These are phyloP conservation scores for Paracoccidioides brasiliensis DNA, from an alignment of 2,329 filamentous ascomycete genomes.

Conservation along the genomic window DNA sequence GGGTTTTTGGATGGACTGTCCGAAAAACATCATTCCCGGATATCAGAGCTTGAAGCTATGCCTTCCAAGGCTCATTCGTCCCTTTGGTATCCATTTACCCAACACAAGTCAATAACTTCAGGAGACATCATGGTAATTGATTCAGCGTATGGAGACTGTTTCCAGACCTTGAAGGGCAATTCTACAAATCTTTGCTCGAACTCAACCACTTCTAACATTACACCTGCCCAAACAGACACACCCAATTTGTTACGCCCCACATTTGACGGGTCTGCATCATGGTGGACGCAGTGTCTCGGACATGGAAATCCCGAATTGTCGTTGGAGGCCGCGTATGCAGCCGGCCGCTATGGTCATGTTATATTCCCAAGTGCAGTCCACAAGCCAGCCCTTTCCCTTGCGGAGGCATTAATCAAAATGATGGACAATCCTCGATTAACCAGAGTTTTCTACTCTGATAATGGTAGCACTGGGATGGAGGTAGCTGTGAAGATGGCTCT, in stretches of 20 bases:
- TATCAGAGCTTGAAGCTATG: slow-evolving; percentile 50
- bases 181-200: slow-evolving; percentile 10
- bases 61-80: slow-evolving; percentile 44
- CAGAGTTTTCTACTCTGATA: slow-evolving; percentile 72
- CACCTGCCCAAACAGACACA: slow-evolving; percentile 2
- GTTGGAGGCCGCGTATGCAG: slow-evolving; percentile 65
- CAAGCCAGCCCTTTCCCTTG: slow-evolving; percentile 58
- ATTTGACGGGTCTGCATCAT: slow-evolving; percentile 75
- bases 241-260: slow-evolving; percentile 44
- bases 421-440: slow-evolving; percentile 51
- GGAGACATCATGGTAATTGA: slow-evolving; percentile 62
- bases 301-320: slow-evolving; percentile 62
- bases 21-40: slow-evolving; percentile 41
- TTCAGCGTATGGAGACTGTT: slow-evolving; percentile 66
- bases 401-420: slow-evolving; percentile 48
- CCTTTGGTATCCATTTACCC: slow-evolving; percentile 83
- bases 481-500: slow-evolving; percentile 79
- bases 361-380: slow-evolving; percentile 79
- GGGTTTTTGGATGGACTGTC: slow-evolving; percentile 41
- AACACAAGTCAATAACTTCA: slow-evolving; percentile 52
- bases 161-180: slow-evolving; percentile 45
- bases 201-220: background rate
- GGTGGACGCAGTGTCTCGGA: slow-evolving; percentile 84
- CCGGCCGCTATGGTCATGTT: slow-evolving; percentile 73
- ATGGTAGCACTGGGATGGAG: slow-evolving; percentile 71